Evolutionary conservation across 2,329 filamentous ascomycete species (phyloP).

Genomic region (Paecilomyces formosus): DNA sequence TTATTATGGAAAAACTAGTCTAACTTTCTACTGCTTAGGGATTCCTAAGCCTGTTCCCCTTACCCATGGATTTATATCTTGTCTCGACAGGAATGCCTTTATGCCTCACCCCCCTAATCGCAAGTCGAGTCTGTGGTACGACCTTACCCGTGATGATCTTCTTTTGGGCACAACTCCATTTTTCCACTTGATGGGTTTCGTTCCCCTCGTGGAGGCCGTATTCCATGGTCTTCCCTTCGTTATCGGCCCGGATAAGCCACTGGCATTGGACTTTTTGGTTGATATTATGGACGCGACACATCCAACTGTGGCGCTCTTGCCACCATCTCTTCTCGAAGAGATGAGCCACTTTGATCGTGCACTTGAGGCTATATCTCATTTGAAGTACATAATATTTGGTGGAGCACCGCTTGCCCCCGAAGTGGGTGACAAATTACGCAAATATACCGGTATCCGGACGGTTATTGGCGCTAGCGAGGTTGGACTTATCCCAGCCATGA

Average conservation of each 20-base stretch:
- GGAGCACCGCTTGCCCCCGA: conserved; percentile 8
- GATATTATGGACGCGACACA: conserved; percentile 10
- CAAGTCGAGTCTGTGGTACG: conserved; percentile 4
- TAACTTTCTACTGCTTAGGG: conserved; percentile 18
- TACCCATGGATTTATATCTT: conserved; percentile 18
- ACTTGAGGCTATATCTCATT: conserved; percentile 5
- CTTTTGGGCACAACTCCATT: conserved; percentile 14
- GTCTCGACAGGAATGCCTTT: conserved; percentile 4
- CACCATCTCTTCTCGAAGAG: conserved; percentile 19
- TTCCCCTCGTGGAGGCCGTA: conserved; percentile 10
- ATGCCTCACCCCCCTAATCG: conserved; percentile 11
- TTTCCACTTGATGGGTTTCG: conserved; percentile 22
- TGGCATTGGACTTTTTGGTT: conserved; percentile 14
- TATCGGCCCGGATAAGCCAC: conserved; percentile 16
- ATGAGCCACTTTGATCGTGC: conserved; percentile 13
- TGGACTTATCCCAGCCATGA: conserved; percentile 5
- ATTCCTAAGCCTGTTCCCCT: conserved; percentile 23
- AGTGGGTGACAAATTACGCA: conserved; percentile 3
- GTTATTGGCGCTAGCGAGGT: conserved; percentile 6
- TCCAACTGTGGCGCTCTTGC: conserved; percentile 12
- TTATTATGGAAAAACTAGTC: conserved; percentile 14
- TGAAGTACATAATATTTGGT: conserved; percentile 10
- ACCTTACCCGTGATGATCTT: conserved; percentile 6
- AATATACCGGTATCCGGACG: neutral
- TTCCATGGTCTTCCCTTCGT: conserved; percentile 12